Percentiles rank a stretch among this genome's conserved stretches.
Evolutionary conservation across 306 rosid genomes (phyloP).

Genomic region (Vigna trinervia): DNA sequence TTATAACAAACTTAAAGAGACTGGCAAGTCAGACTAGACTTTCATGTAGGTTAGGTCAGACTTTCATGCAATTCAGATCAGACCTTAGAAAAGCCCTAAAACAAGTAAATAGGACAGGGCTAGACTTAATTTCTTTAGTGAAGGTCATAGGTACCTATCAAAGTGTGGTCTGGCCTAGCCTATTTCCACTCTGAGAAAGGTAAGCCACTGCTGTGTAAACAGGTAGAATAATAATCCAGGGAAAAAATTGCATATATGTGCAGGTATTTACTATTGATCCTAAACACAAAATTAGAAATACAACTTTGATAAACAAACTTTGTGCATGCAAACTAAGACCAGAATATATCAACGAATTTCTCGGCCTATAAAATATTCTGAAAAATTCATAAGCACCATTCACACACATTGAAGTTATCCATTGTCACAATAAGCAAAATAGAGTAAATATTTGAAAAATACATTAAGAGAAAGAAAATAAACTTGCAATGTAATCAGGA

Average conservation of each 20-base stretch:
- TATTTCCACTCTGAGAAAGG: no score
- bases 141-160: no score
- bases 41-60: no score
- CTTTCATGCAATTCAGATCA: no score
- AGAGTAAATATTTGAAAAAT: constrained; percentile 38
- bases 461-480: constrained; percentile 28
- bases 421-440: constrained; percentile 29
- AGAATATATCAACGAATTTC: constrained; percentile 22
- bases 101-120: no score
- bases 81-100: no score
- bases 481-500: constrained; percentile 40
- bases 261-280: constrained; percentile 34
- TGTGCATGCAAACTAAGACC: constrained; percentile 32
- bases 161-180: no score
- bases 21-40: no score
- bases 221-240: constrained; percentile 19
- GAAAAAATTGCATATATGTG: not conserved
- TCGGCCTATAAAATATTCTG: constrained; percentile 10
- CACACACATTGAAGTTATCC: constrained; percentile 23
- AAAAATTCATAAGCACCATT: constrained; percentile 31
- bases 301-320: constrained; percentile 32
- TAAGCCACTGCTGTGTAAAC: not conserved
- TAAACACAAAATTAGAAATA: constrained; percentile 8
- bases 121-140: no score
- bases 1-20: no score